Conservation (phyloP, 331 rosid species). For the Pyrus hybrid region DNA sequence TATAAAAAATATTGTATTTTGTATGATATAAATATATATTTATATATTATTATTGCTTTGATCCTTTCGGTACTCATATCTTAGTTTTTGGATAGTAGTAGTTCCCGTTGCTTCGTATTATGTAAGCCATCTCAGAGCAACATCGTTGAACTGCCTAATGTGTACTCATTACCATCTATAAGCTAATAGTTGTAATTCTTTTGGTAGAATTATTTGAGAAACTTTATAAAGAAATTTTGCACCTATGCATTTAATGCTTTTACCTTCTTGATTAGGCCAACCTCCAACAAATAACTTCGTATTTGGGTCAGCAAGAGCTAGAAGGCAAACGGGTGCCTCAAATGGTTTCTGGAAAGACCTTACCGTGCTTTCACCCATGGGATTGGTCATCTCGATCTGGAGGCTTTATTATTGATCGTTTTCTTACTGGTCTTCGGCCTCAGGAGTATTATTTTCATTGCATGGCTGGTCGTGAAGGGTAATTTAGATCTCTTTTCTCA, state of each 20-base stretch:
- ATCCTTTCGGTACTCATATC: neutral
- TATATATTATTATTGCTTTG: neutral
- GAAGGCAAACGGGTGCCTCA: conserved; percentile 97
- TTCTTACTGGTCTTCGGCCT: conserved; percentile 91
- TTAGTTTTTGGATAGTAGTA: neutral
- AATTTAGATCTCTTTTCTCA: conserved; percentile 16
- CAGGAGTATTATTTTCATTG: conserved; percentile 97
- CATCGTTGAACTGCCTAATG: neutral
- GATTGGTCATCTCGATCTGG: conserved; percentile 94
- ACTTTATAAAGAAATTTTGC: neutral
- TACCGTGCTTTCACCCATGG: conserved; percentile 91
- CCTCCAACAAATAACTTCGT: conserved; percentile 92
- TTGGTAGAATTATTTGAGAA: neutral
- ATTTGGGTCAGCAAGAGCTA: conserved; percentile 90
- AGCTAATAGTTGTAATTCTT: neutral
- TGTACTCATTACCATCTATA: neutral
- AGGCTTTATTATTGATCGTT: conserved; percentile 87
- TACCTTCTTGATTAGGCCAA: conserved; percentile 60
- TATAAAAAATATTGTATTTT: too few species aligned
- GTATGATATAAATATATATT: too few species aligned
- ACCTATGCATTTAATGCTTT: neutral
- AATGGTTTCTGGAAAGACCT: conserved; percentile 96
- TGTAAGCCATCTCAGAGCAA: neutral
- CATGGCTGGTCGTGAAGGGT: conserved; percentile 99
- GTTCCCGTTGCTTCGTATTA: neutral